Percentiles rank a stretch among this genome's conserved stretches.
These are phyloP conservation scores for Peribolospora kevripleyi DNA, from an alignment of 768 basidiomycete genomes.

Conservation along the genomic window DNA sequence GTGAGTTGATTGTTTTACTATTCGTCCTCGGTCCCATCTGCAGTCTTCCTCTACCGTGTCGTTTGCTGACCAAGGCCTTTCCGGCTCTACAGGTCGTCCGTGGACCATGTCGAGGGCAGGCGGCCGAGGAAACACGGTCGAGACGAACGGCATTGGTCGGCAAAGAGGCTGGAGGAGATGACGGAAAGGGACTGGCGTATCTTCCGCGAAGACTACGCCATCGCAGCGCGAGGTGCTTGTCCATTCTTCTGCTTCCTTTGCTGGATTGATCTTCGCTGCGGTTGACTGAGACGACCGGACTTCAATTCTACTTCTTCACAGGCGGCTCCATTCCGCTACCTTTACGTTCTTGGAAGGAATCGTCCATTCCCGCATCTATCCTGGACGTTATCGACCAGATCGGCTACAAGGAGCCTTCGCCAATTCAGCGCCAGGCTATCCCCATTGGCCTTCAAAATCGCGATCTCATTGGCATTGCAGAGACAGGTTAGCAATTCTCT, in stretches of 20 bases:
- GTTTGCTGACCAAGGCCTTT: slow-evolving; percentile 4
- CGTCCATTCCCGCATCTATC: slow-evolving; percentile 49
- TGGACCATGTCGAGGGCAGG: slow-evolving; percentile 58
- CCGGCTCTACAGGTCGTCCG: slow-evolving; percentile 15
- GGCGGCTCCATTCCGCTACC: slow-evolving; percentile 87
- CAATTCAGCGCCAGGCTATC: slow-evolving; percentile 95
- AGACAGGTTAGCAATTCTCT: slow-evolving; percentile 44
- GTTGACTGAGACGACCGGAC: neutral
- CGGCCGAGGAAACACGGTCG: slow-evolving; percentile 54
- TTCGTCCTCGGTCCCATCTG: neutral
- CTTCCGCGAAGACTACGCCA: slow-evolving; percentile 94
- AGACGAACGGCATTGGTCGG: slow-evolving; percentile 94
- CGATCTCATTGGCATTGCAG: slow-evolving; percentile 94
- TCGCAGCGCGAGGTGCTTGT: slow-evolving; percentile 55
- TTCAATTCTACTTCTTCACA: slow-evolving; percentile 16
- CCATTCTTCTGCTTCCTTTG: neutral
- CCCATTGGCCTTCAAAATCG: slow-evolving; percentile 94
- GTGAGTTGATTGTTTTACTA: neutral
- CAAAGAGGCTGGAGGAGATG: slow-evolving; percentile 78
- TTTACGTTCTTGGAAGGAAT: slow-evolving; percentile 75
- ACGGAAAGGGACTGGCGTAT: slow-evolving; percentile 98
- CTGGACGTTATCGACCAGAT: slow-evolving; percentile 65
- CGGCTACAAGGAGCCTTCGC: slow-evolving; percentile 89
- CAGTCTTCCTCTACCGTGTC: slow-evolving; percentile 5
- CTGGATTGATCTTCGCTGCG: neutral